phyloP scores from a whole-genome alignment of 176 grass and related monocot species.

The Rhynchospora pubera region DNA sequence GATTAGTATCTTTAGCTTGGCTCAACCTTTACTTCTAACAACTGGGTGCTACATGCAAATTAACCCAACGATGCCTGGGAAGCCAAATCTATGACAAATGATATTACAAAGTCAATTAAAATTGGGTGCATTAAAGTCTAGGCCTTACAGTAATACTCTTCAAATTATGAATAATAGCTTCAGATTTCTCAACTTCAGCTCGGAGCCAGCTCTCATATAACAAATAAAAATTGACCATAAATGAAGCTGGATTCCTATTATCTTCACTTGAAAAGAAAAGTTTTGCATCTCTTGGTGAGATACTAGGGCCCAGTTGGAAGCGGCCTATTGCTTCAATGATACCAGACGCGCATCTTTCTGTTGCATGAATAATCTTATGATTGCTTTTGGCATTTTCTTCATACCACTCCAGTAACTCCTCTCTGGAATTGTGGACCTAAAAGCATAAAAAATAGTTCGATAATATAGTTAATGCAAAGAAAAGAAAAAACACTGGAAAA shows the following conservation, averaged over 20 bases:
- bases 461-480: slow-evolving; percentile 20
- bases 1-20: background rate
- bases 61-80: background rate
- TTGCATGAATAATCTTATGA: slow-evolving; percentile 61
- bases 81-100: background rate
- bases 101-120: background rate
- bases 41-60: background rate
- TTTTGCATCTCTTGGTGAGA: slow-evolving; percentile 56
- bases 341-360: slow-evolving; percentile 61
- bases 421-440: slow-evolving; percentile 86
- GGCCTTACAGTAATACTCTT: slow-evolving; percentile 63
- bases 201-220: slow-evolving; percentile 71
- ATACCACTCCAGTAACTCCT: slow-evolving; percentile 84
- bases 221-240: slow-evolving; percentile 67
- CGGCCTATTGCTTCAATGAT: slow-evolving; percentile 71
- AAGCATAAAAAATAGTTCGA: slow-evolving; percentile 26
- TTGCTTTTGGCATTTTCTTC: slow-evolving; percentile 52
- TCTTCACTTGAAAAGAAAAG: slow-evolving; percentile 45
- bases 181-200: slow-evolving; percentile 49
- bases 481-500: background rate
- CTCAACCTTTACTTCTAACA: background rate
- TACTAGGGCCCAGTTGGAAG: slow-evolving; percentile 62
- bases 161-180: slow-evolving; percentile 42
- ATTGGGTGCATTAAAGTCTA: background rate
- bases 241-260: slow-evolving; percentile 37